Evolutionary conservation across 2,329 filamentous ascomycete genomes (phyloP), one percentile per base, ranked within the genome.

Genomic region (Xylaria sp.): DNA sequence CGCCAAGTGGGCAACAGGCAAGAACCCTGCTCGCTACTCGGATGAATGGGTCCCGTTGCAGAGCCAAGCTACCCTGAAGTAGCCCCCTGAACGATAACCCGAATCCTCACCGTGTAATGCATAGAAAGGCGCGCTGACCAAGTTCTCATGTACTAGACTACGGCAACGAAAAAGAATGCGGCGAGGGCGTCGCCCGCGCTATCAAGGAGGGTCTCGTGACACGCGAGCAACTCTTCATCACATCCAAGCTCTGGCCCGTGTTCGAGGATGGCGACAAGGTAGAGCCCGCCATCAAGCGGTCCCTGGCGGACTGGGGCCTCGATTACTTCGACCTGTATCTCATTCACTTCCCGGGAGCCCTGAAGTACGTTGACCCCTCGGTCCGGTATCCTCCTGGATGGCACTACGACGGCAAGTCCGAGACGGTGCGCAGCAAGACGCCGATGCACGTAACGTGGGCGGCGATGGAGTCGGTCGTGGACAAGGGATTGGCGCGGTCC

Each of bases 261-360:
- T 97, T 94, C 88, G 93, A 97, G 85, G 91, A 95, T 77, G 86
- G 86, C 75, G 90, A 95, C 74, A 87, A 87, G 75, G 92, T 95
- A 71, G 89, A 91, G 81, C 89, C 90, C 67, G 93, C 96, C 78
- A 87, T 85, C 81, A 88, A 88, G 80, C 90, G 90, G 78, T 92
- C 94, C 83, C 89, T 94, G 70, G 87, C 89, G 73, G 92, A 95
- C 85, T 95, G 92, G 89, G 90, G 91, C 71, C 80, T 97, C 69
- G 93, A 94, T 77, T 97, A 97, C 86, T 94, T 97, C 80, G 93
- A 97, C 80, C 88, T 97, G 73, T 97, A 90, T 88, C 85, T 95
- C 76, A 89, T 97, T 76, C 94, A 97, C 85, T 97, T 96, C 87
- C 93, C 94, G 73, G 89, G 96, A 72, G 88, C 94, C 48, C 87